Conservation (phyloP, 257 asterid genomes). For the Leptodermis oblonga region DNA sequence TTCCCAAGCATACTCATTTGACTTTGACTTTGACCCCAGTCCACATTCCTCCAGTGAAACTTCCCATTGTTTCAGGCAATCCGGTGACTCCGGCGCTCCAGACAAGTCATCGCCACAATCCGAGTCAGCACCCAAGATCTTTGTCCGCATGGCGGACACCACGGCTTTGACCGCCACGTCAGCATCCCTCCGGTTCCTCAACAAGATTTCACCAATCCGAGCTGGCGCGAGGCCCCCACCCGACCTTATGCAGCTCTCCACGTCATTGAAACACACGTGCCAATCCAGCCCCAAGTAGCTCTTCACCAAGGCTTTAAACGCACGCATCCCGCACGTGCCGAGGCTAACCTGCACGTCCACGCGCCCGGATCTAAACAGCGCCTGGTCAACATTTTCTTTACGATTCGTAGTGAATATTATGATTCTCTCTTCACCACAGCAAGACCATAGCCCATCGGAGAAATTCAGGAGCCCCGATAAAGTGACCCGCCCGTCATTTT, state of each 20-base stretch:
- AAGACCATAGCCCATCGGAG: conserved; percentile 50
- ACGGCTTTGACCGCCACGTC: conserved; percentile 32
- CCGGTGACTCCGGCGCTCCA: conserved; percentile 29
- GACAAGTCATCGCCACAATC: conserved; percentile 31
- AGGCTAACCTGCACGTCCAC: conserved; percentile 65
- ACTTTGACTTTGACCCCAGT: conserved; percentile 22
- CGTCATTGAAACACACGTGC: conserved; percentile 37
- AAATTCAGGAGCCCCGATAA: conserved; percentile 51
- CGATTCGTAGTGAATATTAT: conserved; percentile 44
- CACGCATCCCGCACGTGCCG: conserved; percentile 53
- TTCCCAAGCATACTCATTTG: conserved; percentile 23
- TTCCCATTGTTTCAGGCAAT: conserved; percentile 16
- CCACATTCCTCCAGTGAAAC: conserved; percentile 25
- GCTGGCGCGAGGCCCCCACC: conserved; percentile 55
- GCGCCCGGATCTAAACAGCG: conserved; percentile 52
- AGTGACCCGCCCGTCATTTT: conserved; percentile 39
- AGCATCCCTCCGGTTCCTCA: conserved; percentile 37
- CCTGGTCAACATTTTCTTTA: conserved; percentile 41
- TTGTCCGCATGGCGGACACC: conserved; percentile 38
- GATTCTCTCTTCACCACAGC: conserved; percentile 41
- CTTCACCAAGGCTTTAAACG: conserved; percentile 43
- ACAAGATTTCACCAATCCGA: conserved; percentile 41
- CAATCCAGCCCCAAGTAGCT: conserved; percentile 45
- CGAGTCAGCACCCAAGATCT: conserved; percentile 33
- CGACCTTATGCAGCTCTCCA: conserved; percentile 43